phyloP scores from a whole-genome alignment of 495 filamentous ascomycete genomes.

The Achaetomiella virescens region DNA sequence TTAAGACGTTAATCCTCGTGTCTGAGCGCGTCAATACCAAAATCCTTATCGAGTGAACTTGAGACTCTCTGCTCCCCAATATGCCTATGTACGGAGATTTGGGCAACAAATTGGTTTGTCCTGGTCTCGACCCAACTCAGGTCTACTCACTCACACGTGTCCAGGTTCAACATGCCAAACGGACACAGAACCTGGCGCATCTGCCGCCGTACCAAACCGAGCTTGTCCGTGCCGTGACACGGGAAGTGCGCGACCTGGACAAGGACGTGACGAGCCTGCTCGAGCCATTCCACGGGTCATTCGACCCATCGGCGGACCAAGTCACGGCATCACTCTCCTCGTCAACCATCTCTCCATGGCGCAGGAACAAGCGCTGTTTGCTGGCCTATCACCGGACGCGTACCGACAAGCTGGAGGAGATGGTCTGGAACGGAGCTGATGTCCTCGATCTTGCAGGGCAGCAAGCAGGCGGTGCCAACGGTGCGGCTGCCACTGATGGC shows the following conservation, averaged over 20 bases:
- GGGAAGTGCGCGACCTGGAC: constrained; percentile 92
- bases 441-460: constrained; percentile 49
- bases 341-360: constrained; percentile 93
- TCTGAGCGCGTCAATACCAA: not conserved
- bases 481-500: constrained; percentile 31
- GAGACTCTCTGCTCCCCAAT: not conserved
- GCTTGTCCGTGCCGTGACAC: constrained; percentile 75
- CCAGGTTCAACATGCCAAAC: constrained; percentile 94
- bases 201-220: constrained; percentile 93
- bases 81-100: constrained; percentile 83
- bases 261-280: constrained; percentile 78
- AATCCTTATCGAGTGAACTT: not conserved
- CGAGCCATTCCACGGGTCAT: constrained; percentile 72
- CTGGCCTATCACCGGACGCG: constrained; percentile 90
- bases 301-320: constrained; percentile 79
- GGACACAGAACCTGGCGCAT: constrained; percentile 79
- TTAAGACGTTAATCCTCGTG: not conserved
- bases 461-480: constrained; percentile 29
- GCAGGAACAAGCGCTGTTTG: constrained; percentile 91
- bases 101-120: constrained; percentile 71
- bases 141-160: constrained; percentile 15
- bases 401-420: constrained; percentile 85
- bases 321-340: constrained; percentile 77
- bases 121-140: not conserved
- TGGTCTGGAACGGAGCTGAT: constrained; percentile 87